Percentiles rank a stretch among this genome's conserved stretches.
Evolutionary conservation across 768 basidiomycete species (phyloP).

Genomic region (Crepidotus variabilis): DNA sequence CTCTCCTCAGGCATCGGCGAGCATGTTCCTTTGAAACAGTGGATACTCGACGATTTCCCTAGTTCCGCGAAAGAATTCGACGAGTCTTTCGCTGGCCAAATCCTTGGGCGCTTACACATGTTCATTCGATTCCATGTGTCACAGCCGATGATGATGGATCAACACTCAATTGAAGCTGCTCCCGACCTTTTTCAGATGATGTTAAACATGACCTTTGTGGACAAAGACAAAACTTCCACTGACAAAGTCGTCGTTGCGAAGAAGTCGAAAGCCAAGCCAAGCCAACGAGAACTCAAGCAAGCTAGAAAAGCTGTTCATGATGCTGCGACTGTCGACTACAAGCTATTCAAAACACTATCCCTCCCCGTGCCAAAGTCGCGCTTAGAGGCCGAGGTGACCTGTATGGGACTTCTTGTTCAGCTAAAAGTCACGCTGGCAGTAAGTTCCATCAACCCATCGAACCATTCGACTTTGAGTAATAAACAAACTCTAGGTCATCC

Average conservation of each 20-base stretch:
- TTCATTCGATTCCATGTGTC: conserved; percentile 10
- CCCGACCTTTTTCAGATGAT: conserved; percentile 19
- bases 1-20: conserved; percentile 7
- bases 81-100: not conserved
- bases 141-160: conserved; percentile 2
- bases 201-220: conserved; percentile 9
- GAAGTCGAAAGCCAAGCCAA: conserved; percentile 14
- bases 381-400: not conserved
- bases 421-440: conserved; percentile 18
- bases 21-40: conserved; percentile 7
- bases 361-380: not conserved
- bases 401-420: conserved; percentile 7
- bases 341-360: conserved; percentile 7
- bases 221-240: not conserved
- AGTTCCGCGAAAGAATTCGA: conserved; percentile 1
- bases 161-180: conserved; percentile 19
- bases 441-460: not conserved
- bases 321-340: conserved; percentile 7
- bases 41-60: conserved; percentile 32
- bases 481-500: not conserved
- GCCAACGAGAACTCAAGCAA: conserved; percentile 12
- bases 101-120: conserved; percentile 6
- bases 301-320: conserved; percentile 7
- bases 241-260: not conserved
- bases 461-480: not conserved